Conservation (phyloP, 768 basidiomycete genomes). For the Calvatia gigantea region DNA sequence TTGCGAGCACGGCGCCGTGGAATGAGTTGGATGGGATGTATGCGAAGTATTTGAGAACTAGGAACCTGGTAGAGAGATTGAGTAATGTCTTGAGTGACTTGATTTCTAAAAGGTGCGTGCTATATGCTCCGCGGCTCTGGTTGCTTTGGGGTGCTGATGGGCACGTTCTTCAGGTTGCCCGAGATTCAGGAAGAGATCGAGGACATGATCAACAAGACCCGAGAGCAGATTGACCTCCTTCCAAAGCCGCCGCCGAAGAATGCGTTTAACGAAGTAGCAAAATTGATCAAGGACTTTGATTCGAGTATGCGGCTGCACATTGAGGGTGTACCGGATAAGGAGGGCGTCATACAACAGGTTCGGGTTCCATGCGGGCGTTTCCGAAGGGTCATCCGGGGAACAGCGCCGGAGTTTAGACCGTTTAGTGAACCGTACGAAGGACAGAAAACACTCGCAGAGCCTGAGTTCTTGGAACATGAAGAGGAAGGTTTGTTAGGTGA, state of each 20-base stretch:
- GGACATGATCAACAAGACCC: constrained; percentile 36
- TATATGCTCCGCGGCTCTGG: constrained; percentile 31
- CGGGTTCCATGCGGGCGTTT: constrained; percentile 47
- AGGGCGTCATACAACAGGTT: constrained; percentile 56
- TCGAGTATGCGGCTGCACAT: constrained; percentile 40
- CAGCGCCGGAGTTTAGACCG: constrained; percentile 58
- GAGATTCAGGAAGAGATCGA: constrained; percentile 58
- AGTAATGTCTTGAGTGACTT: constrained; percentile 60
- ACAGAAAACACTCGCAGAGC: constrained; percentile 14
- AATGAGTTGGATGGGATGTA: constrained; percentile 45
- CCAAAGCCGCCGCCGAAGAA: constrained; percentile 55
- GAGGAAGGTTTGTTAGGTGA: constrained; percentile 20
- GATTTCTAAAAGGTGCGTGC: constrained; percentile 53
- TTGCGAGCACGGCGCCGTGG: constrained; percentile 51
- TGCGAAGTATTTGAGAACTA: constrained; percentile 52
- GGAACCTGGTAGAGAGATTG: constrained; percentile 51
- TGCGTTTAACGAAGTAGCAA: constrained; percentile 51
- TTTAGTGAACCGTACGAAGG: too few species aligned
- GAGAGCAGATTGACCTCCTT: constrained; percentile 24
- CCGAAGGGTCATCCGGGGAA: constrained; percentile 40
- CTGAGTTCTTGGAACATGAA: constrained; percentile 21
- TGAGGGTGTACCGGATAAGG: constrained; percentile 49
- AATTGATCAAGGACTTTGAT: constrained; percentile 43
- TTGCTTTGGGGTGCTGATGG: constrained; percentile 52
- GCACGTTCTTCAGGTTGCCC: constrained; percentile 68